Percentiles rank a stretch among this genome's conserved stretches.
phyloP scores from a whole-genome alignment of 2,329 filamentous ascomycete species.

The Botrytis fabae region DNA sequence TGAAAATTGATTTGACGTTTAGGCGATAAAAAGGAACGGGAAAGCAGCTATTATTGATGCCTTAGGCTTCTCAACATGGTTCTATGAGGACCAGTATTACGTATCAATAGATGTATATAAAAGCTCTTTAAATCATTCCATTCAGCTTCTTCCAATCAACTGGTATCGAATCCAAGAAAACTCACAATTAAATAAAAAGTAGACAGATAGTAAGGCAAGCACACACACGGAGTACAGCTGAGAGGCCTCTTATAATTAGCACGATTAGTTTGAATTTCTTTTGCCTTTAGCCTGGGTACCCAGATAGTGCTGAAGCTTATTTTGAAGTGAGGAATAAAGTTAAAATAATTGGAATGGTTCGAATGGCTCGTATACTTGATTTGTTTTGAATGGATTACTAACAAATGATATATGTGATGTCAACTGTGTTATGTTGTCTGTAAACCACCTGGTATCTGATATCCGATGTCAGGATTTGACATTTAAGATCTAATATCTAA shows the following conservation, averaged over 20 bases:
- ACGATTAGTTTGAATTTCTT: background rate
- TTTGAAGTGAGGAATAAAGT: background rate
- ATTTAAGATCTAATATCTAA: too few relatives aligned
- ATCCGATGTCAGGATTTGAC: too few relatives aligned
- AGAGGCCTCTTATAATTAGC: background rate
- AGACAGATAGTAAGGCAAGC: background rate
- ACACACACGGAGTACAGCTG: background rate
- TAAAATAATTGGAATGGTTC: background rate
- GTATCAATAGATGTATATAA: background rate
- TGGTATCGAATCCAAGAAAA: too few relatives aligned
- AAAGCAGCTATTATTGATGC: too few relatives aligned
- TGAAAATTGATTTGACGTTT: too few relatives aligned
- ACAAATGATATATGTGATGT: background rate
- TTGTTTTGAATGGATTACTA: background rate
- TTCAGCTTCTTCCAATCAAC: too few relatives aligned
- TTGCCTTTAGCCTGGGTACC: background rate
- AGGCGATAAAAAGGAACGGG: too few relatives aligned
- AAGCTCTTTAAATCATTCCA: background rate
- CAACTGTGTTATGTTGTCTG: background rate
- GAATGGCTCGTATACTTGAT: background rate
- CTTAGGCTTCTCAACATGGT: too few relatives aligned
- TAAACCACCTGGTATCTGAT: background rate
- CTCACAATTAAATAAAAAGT: background rate
- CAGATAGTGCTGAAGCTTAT: background rate
- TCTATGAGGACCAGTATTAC: background rate